Conservation (phyloP, 805 yeast species). For the Saccharomycopsis fodiens region DNA sequence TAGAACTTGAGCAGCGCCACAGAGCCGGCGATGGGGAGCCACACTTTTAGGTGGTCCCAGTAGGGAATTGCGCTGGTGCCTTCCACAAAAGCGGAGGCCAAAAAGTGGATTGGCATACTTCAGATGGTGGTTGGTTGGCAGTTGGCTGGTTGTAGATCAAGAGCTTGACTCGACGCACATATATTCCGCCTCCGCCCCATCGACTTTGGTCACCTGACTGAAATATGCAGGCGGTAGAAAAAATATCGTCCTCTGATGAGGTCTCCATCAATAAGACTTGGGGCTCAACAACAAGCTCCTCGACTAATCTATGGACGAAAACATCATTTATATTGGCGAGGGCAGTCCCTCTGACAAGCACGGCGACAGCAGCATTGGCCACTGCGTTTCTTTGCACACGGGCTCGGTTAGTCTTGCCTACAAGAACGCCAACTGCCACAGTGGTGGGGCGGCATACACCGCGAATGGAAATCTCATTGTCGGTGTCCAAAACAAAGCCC, state of each 20-base stretch:
- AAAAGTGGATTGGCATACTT: constrained; percentile 76
- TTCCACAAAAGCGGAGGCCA: constrained; percentile 59
- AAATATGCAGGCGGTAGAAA: too few relatives aligned
- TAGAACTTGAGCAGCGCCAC: constrained; percentile 55
- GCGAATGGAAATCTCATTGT: constrained; percentile 50
- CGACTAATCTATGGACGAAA: constrained; percentile 43
- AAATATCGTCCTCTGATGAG: too few relatives aligned
- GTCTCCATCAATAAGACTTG: too few relatives aligned
- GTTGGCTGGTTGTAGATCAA: too few relatives aligned
- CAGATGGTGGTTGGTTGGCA: neutral
- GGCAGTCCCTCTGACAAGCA: constrained; percentile 39
- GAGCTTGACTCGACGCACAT: too few relatives aligned
- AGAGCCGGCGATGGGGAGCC: constrained; percentile 47
- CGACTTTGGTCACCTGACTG: too few relatives aligned
- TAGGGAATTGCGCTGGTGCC: constrained; percentile 76
- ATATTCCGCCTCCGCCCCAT: too few relatives aligned
- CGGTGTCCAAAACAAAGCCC: constrained; percentile 64
- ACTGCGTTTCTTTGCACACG: constrained; percentile 36
- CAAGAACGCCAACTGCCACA: constrained; percentile 40
- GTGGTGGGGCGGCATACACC: constrained; percentile 44
- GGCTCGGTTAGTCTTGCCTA: constrained; percentile 36
- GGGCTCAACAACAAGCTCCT: too few relatives aligned
- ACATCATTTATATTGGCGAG: constrained; percentile 38
- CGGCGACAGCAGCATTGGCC: constrained; percentile 36
- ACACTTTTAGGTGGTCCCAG: constrained; percentile 48